Evolutionary conservation across 495 filamentous ascomycete genomes (phyloP), one percentile per base, ranked within the genome.

Genomic region (Penicillium bialowiezense): DNA sequence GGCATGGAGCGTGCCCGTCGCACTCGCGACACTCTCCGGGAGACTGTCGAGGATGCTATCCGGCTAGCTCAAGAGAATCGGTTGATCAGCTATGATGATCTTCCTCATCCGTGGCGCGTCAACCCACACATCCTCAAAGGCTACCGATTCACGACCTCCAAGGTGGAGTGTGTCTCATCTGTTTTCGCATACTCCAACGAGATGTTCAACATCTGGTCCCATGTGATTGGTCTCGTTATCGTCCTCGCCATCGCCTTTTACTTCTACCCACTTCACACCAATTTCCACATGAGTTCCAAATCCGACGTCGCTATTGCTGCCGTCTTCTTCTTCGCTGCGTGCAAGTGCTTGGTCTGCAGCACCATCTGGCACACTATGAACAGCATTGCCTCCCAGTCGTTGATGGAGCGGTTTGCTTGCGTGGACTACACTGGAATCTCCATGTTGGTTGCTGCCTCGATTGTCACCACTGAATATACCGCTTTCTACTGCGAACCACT

Each of bases 361-460:
- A 89, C 86, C 52, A 85, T 97, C 56, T 97, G 92, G 93, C 93
- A 99, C 73, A 95, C 92, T 12, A 97, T 99, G 89, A 95, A 88
- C 74, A 88, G 86, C 53, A 95, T 97, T 47, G 87, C 92, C 37
- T 86, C 95, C 36, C 87, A 95, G 59, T 83, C 79, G 9, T 77
- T 96, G 38, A 85, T 99, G 79, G 93, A 96, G 62, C 85, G 90
- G 45, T 97, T 97, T 57, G 95, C 95, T 32, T 99, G 93, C 66
- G 91, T 99, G 35, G 93, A 99, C 64, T 99, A 99, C 69, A 97
- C 91, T 0, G 95, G 95, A 21, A 99, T 99, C 55, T 97, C 92
- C 2, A 76, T 99, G 44, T 82, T 99, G 18, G 92, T 99, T 37
- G 95, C 93, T 7, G 89, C 93, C 18, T 95, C 90, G 34, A 97